Conservation (phyloP, 2,329 filamentous ascomycete species). For the Pseudogymnoascus sp. region DNA sequence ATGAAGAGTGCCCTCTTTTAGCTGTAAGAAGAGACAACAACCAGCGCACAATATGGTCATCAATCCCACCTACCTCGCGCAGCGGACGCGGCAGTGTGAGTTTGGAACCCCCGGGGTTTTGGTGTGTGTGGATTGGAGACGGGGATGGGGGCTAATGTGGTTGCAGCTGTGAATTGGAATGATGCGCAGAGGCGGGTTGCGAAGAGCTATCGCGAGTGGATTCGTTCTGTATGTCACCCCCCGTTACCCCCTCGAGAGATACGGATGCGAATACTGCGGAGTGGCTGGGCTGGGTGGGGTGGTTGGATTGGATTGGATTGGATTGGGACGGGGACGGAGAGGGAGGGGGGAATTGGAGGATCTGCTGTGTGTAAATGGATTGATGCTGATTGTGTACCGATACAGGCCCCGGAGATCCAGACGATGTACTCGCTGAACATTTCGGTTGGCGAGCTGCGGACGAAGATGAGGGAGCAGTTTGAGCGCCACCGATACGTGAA, state of each 20-base stretch:
- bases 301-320: not conserved
- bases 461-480: slow-evolving; percentile 93
- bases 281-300: not conserved
- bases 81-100: slow-evolving; percentile 68
- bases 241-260: slow-evolving; percentile 3
- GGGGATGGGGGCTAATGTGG: slow-evolving; percentile 18
- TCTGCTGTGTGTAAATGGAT: not conserved
- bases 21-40: slow-evolving; percentile 28
- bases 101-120: too few species aligned
- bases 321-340: not conserved
- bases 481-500: slow-evolving; percentile 91
- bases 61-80: slow-evolving; percentile 85
- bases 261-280: not conserved
- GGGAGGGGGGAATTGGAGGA: not conserved
- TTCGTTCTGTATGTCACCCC: slow-evolving; percentile 72
- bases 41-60: slow-evolving; percentile 62
- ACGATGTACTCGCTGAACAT: slow-evolving; percentile 92
- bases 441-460: slow-evolving; percentile 79
- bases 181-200: slow-evolving; percentile 86
- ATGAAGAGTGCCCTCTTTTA: not conserved
- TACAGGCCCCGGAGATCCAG: slow-evolving; percentile 89
- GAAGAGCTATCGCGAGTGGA: slow-evolving; percentile 88
- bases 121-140: too few species aligned
- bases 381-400: slow-evolving; percentile 15
- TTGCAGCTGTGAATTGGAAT: slow-evolving; percentile 73